Conservation (phyloP, 2,329 filamentous ascomycete species). For the Hysterium pulicare region DNA sequence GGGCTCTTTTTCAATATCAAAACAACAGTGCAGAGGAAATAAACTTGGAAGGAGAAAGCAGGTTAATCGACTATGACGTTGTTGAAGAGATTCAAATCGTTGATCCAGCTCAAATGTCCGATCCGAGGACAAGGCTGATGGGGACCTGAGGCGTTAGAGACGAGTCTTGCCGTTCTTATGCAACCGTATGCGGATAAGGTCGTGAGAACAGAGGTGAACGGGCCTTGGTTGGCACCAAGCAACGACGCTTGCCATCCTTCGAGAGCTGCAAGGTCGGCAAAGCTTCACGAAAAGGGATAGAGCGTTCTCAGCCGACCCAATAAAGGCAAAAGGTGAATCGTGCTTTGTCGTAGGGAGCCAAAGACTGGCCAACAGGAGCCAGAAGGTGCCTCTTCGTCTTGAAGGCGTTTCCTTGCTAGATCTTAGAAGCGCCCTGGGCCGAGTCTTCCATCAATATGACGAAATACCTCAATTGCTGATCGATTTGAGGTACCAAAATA, state of each 20-base stretch:
- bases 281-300: slow-evolving; percentile 26
- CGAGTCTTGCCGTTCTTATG: slow-evolving; percentile 28
- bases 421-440: slow-evolving; percentile 20
- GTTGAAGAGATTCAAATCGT: slow-evolving; percentile 22
- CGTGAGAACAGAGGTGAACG: slow-evolving; percentile 26
- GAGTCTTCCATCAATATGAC: too few species aligned
- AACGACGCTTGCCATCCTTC: slow-evolving; percentile 8
- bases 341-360: slow-evolving; percentile 16
- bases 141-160: slow-evolving; percentile 23
- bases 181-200: slow-evolving; percentile 24
- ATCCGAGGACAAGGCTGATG: slow-evolving; percentile 19
- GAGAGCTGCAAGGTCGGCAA: slow-evolving; percentile 25
- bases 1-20: not conserved
- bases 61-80: slow-evolving; percentile 32
- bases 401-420: slow-evolving; percentile 27
- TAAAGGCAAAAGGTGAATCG: slow-evolving; percentile 12
- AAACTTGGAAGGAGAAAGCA: slow-evolving; percentile 23
- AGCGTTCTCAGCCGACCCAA: slow-evolving; percentile 28
- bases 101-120: slow-evolving; percentile 24
- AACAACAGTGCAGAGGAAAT: slow-evolving; percentile 9
- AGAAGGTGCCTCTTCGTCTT: slow-evolving; percentile 14
- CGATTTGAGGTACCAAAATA: slow-evolving; percentile 18
- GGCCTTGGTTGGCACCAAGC: slow-evolving; percentile 22
- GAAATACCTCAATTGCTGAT: slow-evolving; percentile 25
- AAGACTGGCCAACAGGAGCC: slow-evolving; percentile 17